Conservation (phyloP, 441 rosid genomes). For the Flueggea neowawraea region DNA sequence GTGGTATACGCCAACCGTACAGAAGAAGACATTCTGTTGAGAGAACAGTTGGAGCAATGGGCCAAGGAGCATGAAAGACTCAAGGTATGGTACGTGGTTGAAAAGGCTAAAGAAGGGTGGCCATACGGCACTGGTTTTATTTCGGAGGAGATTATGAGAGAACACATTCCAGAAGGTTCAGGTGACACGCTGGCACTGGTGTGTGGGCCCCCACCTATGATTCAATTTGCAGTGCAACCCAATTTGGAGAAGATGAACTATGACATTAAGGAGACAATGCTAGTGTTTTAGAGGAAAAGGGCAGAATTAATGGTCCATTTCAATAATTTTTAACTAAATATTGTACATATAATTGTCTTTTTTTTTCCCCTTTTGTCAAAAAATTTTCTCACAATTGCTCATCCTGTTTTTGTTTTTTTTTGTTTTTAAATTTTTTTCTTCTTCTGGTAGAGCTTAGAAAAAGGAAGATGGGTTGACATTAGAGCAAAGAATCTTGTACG, state of each 20-base stretch:
- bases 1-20: constrained; percentile 86
- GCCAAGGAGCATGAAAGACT: constrained; percentile 47
- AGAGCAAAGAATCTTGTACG: too few species aligned
- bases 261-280: constrained; percentile 53
- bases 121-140: constrained; percentile 62
- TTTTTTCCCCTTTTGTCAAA: too few species aligned
- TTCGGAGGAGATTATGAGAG: constrained; percentile 55
- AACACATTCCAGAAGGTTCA: constrained; percentile 60
- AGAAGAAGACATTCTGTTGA: constrained; percentile 72
- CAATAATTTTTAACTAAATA: too few species aligned
- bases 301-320: too few species aligned
- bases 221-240: constrained; percentile 83
- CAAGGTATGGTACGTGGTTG: constrained; percentile 84
- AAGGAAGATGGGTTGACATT: too few species aligned
- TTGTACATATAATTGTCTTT: too few species aligned
- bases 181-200: constrained; percentile 59
- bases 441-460: too few species aligned
- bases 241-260: constrained; percentile 89
- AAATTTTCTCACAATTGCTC: too few species aligned
- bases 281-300: constrained; percentile 58
- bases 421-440: too few species aligned
- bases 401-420: too few species aligned
- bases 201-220: constrained; percentile 97
- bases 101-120: constrained; percentile 71
- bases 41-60: constrained; percentile 81